phyloP scores from a whole-genome alignment of 163 green algal genomes.

The Prototheca wickerhamii region DNA sequence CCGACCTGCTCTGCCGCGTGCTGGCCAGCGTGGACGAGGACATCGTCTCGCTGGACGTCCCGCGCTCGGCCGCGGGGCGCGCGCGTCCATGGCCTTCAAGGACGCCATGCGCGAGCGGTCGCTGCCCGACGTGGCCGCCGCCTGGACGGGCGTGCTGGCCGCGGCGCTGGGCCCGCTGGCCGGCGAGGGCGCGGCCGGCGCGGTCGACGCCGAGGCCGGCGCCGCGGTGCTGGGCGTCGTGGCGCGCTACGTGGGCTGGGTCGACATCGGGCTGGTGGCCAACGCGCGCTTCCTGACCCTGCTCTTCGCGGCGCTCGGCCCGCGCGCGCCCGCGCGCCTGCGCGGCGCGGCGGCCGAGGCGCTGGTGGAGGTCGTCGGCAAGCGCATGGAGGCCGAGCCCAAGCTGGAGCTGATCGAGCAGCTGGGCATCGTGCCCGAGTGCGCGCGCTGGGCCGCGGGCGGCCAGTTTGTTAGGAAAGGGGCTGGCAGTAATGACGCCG shows the following conservation, averaged over 20 bases:
- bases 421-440: slow-evolving; percentile 45
- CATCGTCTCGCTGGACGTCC: slow-evolving; percentile 84
- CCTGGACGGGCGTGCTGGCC: slow-evolving; percentile 16
- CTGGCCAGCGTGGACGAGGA: slow-evolving; percentile 82
- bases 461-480: slow-evolving; percentile 13
- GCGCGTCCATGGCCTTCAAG: slow-evolving; percentile 76
- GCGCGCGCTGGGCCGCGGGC: slow-evolving; percentile 26
- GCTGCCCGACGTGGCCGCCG: slow-evolving; percentile 42
- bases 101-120: slow-evolving; percentile 86
- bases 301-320: slow-evolving; percentile 42
- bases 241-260: slow-evolving; percentile 80
- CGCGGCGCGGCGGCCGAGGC: slow-evolving; percentile 59
- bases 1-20: background rate
- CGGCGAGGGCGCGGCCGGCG: too few species aligned
- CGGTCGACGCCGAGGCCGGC: slow-evolving; percentile 41
- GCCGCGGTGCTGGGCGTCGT: slow-evolving; percentile 60
- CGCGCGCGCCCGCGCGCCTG: slow-evolving; percentile 27
- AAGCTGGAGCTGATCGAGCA: slow-evolving; percentile 81
- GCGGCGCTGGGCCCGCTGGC: too few species aligned
- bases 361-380: slow-evolving; percentile 76
- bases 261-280: slow-evolving; percentile 88
- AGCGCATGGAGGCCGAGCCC: slow-evolving; percentile 85
- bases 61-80: slow-evolving; percentile 60
- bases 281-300: slow-evolving; percentile 81
- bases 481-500: background rate